A percentile compares a stretch with the other conserved stretches of the same genome.
Evolutionary conservation across 345 rosid species (phyloP).

Genomic region (Camelina hispida): DNA sequence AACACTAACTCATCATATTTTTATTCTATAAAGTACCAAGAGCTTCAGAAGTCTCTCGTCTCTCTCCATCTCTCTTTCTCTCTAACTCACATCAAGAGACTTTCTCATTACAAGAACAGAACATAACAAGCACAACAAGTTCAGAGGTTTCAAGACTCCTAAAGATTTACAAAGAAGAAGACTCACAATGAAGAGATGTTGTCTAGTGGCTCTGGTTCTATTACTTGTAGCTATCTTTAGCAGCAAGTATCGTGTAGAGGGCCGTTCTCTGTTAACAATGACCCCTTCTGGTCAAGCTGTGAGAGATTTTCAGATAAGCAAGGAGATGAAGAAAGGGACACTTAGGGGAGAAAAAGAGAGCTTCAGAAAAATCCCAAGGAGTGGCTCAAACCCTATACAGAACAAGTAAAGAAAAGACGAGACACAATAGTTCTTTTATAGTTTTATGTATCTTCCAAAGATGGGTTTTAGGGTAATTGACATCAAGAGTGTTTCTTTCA

Average conservation of each 20-base stretch:
- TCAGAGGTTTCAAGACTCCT: conserved; percentile 2
- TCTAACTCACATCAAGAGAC: conserved; percentile 28
- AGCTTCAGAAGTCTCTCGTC: conserved; percentile 29
- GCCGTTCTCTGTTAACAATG: conserved; percentile 37
- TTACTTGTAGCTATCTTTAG: conserved; percentile 41
- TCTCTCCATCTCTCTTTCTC: conserved; percentile 20
- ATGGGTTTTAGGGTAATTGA: conserved; percentile 25
- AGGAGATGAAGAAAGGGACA: conserved; percentile 27
- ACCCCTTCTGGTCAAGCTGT: conserved; percentile 26
- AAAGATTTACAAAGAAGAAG: background rate
- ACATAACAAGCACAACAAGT: conserved; percentile 8
- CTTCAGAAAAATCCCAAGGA: conserved; percentile 42
- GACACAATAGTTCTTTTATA: conserved; percentile 12
- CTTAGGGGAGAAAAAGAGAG: conserved; percentile 36
- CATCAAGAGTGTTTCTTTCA: conserved; percentile 32
- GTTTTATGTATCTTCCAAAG: conserved; percentile 16
- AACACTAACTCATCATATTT: conserved; percentile 3
- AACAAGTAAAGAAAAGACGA: conserved; percentile 42
- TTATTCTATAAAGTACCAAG: conserved; percentile 31
- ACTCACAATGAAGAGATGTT: conserved; percentile 35
- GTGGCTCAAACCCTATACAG: conserved; percentile 44
- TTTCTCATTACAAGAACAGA: conserved; percentile 5
- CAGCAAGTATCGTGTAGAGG: conserved; percentile 37
- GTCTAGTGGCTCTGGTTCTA: conserved; percentile 31
- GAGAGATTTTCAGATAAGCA: conserved; percentile 30